phyloP scores from a whole-genome alignment of 1,284 basidiomycete species.

The Fomitiporia mediterranea region DNA sequence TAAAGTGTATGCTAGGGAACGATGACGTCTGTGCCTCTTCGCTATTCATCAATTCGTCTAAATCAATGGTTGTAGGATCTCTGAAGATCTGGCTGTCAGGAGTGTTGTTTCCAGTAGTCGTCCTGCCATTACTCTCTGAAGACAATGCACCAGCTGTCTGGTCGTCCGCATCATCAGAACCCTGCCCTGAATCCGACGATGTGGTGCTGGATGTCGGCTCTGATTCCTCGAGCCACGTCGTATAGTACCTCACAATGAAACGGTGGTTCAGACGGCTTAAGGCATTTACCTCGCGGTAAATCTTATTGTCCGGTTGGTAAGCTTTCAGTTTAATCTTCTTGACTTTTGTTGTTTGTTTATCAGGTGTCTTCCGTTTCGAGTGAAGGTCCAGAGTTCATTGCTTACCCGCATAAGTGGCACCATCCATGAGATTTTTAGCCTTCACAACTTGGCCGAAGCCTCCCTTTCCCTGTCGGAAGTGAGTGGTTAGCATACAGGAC shows the following conservation, averaged over 20 bases:
- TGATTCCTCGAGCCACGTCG: slow-evolving; percentile 74
- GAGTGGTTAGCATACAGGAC: slow-evolving; percentile 3
- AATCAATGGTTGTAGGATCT: slow-evolving; percentile 53
- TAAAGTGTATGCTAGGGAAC: slow-evolving; percentile 80
- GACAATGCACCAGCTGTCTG: slow-evolving; percentile 37
- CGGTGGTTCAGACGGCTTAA: slow-evolving; percentile 84
- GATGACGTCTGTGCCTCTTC: slow-evolving; percentile 47
- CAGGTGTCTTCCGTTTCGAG: neutral
- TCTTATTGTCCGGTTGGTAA: slow-evolving; percentile 75
- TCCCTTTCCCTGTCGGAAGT: slow-evolving; percentile 69
- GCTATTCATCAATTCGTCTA: slow-evolving; percentile 55
- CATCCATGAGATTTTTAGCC: slow-evolving; percentile 81
- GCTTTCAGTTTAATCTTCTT: slow-evolving; percentile 79
- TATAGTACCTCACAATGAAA: slow-evolving; percentile 88
- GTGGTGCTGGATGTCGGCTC: slow-evolving; percentile 43
- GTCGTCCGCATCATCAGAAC: slow-evolving; percentile 33
- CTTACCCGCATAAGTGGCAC: slow-evolving; percentile 65
- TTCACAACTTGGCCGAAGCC: slow-evolving; percentile 95
- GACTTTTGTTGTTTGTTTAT: slow-evolving; percentile 37
- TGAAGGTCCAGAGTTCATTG: slow-evolving; percentile 14
- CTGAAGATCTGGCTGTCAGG: slow-evolving; percentile 28
- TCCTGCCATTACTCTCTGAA: slow-evolving; percentile 38
- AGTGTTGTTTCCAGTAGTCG: slow-evolving; percentile 13
- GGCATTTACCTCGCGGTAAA: slow-evolving; percentile 89
- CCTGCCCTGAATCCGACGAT: slow-evolving; percentile 41